Evolutionary conservation across 2,329 filamentous ascomycete genomes (phyloP), one percentile per base, ranked within the genome.

Genomic region (Sporothrix protearum): DNA sequence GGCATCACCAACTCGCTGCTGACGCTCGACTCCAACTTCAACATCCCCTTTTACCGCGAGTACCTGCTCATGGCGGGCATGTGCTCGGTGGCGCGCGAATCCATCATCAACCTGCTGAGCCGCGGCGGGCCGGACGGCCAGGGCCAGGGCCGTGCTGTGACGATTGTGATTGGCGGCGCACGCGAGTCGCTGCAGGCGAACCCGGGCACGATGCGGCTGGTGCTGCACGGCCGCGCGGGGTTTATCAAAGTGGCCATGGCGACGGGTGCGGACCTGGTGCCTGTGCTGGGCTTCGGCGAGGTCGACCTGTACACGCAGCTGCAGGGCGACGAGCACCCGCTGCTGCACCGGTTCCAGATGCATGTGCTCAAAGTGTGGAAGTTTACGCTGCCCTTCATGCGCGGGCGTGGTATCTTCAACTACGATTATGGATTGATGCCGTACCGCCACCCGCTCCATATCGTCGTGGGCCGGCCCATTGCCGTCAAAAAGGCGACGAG

Each of bases 341-440:
- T 88, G 73, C 88, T 98, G 70, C 92, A 95, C 82, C 89, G 88
- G 78, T 81, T 92, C 49, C 96, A 99, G 81, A 89, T 97, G 83
- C 82, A 94, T 36, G 83, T 96, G 71, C 95, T 98, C 81, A 92
- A 91, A 76, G 84, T 91, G 6, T 89, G 96, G 84, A 96, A 96
- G 68, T 99, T 97, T 77, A 98, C 96, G 0, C 86, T 98, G 12
- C 94, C 96, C 0, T 86, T 97, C 36, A 91, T 97, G 77, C 94
- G 97, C 79, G 95, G 94, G 2, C 84, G 94, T 33, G 95, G 95
- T 14, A 90, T 98, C 53, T 97, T 98, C 82, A 99, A 99, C 80
- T 98, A 99, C 79, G 96, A 99, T 79, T 93, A 97, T 16, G 96
- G 96, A 3, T 83, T 98, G 77, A 94, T 98, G 92, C 96, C 96